Base-by-base conservation (phyloP, 1,284 basidiomycete species). In the Volvariella volvacea region DNA sequence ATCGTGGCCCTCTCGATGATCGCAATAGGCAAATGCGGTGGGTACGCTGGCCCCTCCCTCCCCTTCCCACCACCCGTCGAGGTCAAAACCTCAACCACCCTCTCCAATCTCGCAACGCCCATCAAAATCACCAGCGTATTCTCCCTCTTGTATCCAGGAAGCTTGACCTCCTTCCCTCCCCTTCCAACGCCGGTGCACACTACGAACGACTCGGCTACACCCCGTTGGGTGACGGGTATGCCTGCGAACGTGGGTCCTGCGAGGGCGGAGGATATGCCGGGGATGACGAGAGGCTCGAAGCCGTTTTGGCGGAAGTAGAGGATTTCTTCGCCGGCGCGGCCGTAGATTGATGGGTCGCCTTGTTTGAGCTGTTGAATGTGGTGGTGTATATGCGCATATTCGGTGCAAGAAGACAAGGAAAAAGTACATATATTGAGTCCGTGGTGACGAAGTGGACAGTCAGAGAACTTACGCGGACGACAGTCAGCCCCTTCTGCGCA, bases 291-390 rank as follows among this genome's bases (percentile, higher is more conserved):
- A 1, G 85, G 79, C 50, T 92, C 84, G 58, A 86, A 88, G 0
- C 92, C 93, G 41, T 83, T 83, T 42, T 78, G 66, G 10, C 92
- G 80, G 76, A 97, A 95, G 62, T 88, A 91, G 15, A 97, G 71
- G 1, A 98, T 81, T 64, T 99, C 95, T 61, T 98, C 95, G 9
- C 93, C 93, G 0, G 88, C 89, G 17, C 95, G 81, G 2, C 92
- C 95, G 58, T 96, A 99, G 0, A 99, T 81, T 22, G 89, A 88
- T 1, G 95, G 95, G 61, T 98, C 95, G 21, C 95, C 95, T 71
- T 98, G 95, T 67, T 99, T 98, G 12, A 99, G 74, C 78, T 88
- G 43, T n/a, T n/a, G n/a, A n/a, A n/a, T n/a, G n/a, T n/a, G n/a
- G n/a, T n/a, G n/a, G n/a, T n/a, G n/a, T 28, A 28, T 28, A 28